Base-by-base conservation (phyloP, 192 early-diverging fungal genomes). In the Spizellomyces punctatus region DNA sequence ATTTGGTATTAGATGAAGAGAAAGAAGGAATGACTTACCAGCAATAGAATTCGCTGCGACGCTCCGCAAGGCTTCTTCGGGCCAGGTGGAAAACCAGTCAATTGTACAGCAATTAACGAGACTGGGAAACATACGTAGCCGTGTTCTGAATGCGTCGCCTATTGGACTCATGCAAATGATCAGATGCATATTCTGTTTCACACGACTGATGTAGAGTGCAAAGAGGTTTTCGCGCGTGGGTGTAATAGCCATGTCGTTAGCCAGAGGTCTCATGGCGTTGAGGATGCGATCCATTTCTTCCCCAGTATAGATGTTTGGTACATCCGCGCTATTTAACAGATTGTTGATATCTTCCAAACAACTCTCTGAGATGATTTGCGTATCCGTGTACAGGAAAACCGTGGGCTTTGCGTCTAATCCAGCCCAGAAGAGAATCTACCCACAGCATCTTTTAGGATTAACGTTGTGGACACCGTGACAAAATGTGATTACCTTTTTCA, bases 21-120 rank as follows among this genome's bases (percentile, higher is more conserved):
- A 41, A 22, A 2, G 2, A 74, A 46, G 19, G 27, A 36, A 36
- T 36, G 27, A 36, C 27, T 36, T 36, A 36, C 27, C 27, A n/a
- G 78, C 64, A 27, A 87, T 68, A 0, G 82, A 79, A 58, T 87
- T 88, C 10, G 87, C 83, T 16, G 87, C 85, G 5, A 88, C 87
- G 61, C 75, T 77, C 58, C 79, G 36, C 9, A 88, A 68, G 4
- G 87, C 87, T 47, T 88, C 87, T 72, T 88, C 85, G 5, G 87
- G 87, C 87, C 87, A 88, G 8, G 87, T 86, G 0, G 86, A 82
- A 74, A 88, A 88, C 87, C 87, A 88, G 72, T 88, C 87, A 60
- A 88, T 88, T 17, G 87, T 88, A 72, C 87, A 88, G 70, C 87
- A 88, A 63, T 88, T 88, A 21, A 88, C 84, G 14, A 88, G 70